A percentile compares a stretch with the other conserved stretches of the same genome.
Evolutionary conservation across 345 rosid species (phyloP).

Genomic region (Raphanus sativus): DNA sequence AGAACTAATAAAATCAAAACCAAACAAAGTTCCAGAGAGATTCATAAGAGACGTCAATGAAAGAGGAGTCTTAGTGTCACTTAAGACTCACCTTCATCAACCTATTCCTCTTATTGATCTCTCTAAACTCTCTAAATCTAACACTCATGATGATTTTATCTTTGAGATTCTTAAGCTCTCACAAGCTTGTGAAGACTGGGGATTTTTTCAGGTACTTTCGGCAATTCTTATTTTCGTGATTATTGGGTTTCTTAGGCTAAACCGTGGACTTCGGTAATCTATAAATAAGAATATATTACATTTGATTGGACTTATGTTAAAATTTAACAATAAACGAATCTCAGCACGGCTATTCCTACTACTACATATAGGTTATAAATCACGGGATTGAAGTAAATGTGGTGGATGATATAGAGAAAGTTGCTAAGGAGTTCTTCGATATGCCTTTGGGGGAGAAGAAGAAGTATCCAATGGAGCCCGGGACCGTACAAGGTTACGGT

Average conservation of each 20-base stretch:
- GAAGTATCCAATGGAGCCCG: slow-evolving; percentile 83
- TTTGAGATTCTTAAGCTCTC: slow-evolving; percentile 50
- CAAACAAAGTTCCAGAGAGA: slow-evolving; percentile 68
- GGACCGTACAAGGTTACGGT: slow-evolving; percentile 93
- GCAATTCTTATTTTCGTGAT: not conserved
- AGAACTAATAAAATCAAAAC: slow-evolving; percentile 68
- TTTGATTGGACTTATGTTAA: not conserved
- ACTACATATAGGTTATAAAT: slow-evolving; percentile 60
- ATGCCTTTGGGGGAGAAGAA: slow-evolving; percentile 80
- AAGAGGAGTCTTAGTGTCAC: slow-evolving; percentile 47
- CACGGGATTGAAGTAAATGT: slow-evolving; percentile 67
- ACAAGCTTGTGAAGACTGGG: slow-evolving; percentile 90
- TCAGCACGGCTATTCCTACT: not conserved
- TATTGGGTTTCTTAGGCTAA: not conserved
- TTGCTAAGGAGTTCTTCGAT: slow-evolving; percentile 72
- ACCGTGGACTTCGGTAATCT: not conserved
- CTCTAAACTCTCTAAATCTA: slow-evolving; percentile 50
- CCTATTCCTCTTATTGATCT: slow-evolving; percentile 70
- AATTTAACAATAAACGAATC: not conserved
- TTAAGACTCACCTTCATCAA: slow-evolving; percentile 28
- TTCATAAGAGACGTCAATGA: slow-evolving; percentile 62
- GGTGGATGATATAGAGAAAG: slow-evolving; percentile 64
- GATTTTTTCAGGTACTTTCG: slow-evolving; percentile 79
- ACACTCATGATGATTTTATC: slow-evolving; percentile 38
- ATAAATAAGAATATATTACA: not conserved